These are phyloP conservation scores for Fraxinus sp. DNA, from an alignment of 305 asterid species.

Conservation along the genomic window DNA sequence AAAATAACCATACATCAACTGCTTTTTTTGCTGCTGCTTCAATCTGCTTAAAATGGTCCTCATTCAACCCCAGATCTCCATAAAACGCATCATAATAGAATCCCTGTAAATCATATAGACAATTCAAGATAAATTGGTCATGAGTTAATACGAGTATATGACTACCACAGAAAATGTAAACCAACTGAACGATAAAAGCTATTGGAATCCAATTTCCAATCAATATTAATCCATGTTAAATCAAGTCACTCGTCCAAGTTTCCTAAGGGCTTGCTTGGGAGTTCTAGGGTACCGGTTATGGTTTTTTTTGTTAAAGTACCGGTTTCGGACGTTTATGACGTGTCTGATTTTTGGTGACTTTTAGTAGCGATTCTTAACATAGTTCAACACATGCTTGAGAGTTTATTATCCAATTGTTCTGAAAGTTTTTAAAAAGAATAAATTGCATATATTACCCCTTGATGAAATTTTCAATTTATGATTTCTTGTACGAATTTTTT, in stretches of 20 bases:
- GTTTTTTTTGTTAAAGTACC: not conserved
- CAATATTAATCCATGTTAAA: not conserved
- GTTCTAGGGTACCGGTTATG: not conserved
- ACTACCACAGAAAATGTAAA: not conserved
- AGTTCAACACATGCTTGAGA: not conserved
- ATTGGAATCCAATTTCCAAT: not conserved
- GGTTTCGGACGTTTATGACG: not conserved
- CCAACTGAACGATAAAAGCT: not conserved
- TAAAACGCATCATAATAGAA: conserved; percentile 95
- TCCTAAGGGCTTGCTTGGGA: not conserved
- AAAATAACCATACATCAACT: conserved; percentile 55
- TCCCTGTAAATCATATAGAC: conserved; percentile 51
- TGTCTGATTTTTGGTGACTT: not conserved
- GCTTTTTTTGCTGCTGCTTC: conserved; percentile 80
- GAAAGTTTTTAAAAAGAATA: no score
- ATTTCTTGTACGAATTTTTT: no score
- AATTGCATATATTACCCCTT: not conserved
- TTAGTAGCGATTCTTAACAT: not conserved
- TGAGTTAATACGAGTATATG: not conserved
- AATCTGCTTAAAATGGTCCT: conserved; percentile 75
- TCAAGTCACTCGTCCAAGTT: not conserved
- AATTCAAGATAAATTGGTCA: conserved; percentile 1
- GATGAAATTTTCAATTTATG: not conserved
- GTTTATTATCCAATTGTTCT: not conserved
- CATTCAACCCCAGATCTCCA: conserved; percentile 85